Evolutionary conservation across 78 protist species (phyloP).

Genomic region (Diacronema lutheri): DNA sequence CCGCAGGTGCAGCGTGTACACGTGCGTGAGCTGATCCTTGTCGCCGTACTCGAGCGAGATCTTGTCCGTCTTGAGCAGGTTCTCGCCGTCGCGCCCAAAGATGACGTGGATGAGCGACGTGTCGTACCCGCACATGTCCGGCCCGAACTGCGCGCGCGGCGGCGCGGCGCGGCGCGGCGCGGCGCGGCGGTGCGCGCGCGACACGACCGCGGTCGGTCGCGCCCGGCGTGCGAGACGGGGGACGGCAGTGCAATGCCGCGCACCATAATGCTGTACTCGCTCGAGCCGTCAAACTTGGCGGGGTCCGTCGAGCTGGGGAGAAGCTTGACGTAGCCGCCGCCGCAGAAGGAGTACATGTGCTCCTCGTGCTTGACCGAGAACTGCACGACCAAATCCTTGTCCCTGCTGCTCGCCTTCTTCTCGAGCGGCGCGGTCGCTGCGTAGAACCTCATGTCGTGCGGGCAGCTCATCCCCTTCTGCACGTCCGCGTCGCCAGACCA

Average conservation of each 20-base stretch:
- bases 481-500: constrained; percentile 3
- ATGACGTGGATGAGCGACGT: constrained; percentile 75
- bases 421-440: constrained; percentile 22
- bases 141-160: constrained; percentile 74
- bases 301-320: constrained; percentile 68
- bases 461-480: neutral
- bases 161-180: no score
- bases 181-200: neutral
- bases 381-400: constrained; percentile 44
- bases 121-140: constrained; percentile 88
- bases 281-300: constrained; percentile 59
- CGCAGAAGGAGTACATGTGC: constrained; percentile 19
- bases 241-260: no score
- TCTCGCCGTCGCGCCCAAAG: constrained; percentile 87
- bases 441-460: constrained; percentile 29
- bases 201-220: no score
- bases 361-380: constrained; percentile 77
- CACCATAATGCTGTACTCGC: constrained; percentile 64
- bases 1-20: constrained; percentile 87
- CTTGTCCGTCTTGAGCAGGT: constrained; percentile 75
- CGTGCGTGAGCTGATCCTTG: constrained; percentile 86
- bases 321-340: constrained; percentile 92
- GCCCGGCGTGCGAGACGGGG: no score
- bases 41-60: constrained; percentile 26
- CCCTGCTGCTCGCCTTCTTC: constrained; percentile 24